phyloP scores from a whole-genome alignment of 306 rosid species.

The Ormosia emarginata region DNA sequence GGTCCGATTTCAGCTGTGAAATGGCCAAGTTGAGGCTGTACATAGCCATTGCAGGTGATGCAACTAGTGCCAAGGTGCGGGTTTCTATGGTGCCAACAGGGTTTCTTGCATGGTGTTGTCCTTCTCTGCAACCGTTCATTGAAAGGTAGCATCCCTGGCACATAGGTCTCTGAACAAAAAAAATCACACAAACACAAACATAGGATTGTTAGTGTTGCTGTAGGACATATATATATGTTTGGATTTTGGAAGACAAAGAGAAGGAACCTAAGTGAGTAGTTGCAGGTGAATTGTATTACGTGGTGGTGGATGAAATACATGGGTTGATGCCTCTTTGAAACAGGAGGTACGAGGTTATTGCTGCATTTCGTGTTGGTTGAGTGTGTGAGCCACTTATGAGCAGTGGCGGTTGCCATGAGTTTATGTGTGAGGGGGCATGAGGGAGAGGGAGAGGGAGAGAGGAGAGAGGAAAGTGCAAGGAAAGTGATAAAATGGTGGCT shows the following conservation, averaged over 20 bases:
- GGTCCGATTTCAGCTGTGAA: constrained; percentile 45
- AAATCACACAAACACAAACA: background rate
- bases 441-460: background rate
- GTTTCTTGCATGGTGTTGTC: background rate
- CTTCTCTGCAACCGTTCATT: constrained; percentile 74
- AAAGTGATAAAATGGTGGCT: background rate
- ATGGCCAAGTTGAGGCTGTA: constrained; percentile 54
- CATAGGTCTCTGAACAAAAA: constrained; percentile 24
- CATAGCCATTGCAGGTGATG: constrained; percentile 59
- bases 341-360: background rate
- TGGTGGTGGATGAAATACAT: constrained; percentile 27
- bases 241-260: background rate
- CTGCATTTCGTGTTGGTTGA: constrained; percentile 27
- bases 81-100: constrained; percentile 63
- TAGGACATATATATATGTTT: background rate
- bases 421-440: constrained; percentile 7
- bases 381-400: constrained; percentile 29
- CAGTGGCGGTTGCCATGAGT: constrained; percentile 28
- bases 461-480: background rate
- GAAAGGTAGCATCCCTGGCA: constrained; percentile 47
- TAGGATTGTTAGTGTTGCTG: background rate
- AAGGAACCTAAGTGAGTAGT: background rate
- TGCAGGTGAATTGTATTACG: background rate
- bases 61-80: constrained; percentile 42
- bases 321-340: constrained; percentile 13